These are phyloP conservation scores for Ceriops tagal DNA, from an alignment of 345 rosid species.

Conservation along the genomic window DNA sequence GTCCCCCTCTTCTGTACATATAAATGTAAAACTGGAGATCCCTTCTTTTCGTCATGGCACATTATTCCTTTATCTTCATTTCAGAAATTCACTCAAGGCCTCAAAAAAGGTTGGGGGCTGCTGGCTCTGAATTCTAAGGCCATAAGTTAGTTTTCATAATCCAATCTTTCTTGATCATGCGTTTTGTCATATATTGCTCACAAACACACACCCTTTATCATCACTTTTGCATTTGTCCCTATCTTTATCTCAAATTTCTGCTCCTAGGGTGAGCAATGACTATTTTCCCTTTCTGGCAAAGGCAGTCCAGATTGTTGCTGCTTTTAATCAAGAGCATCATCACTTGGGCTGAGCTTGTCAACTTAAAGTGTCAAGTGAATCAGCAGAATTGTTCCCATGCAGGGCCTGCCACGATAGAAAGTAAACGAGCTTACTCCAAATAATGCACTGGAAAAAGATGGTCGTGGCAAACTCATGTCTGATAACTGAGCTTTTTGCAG, in stretches of 20 bases:
- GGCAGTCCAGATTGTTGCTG: constrained; percentile 8
- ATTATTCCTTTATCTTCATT: constrained; percentile 35
- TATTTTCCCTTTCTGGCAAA: constrained; percentile 11
- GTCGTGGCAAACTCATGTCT: neutral
- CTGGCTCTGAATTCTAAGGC: neutral
- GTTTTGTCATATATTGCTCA: constrained; percentile 7
- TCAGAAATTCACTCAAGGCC: constrained; percentile 11
- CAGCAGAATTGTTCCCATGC: constrained; percentile 85
- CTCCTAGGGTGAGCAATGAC: constrained; percentile 14
- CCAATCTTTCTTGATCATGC: constrained; percentile 15
- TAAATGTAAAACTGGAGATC: constrained; percentile 37
- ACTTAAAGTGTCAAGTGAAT: constrained; percentile 82
- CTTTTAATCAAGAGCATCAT: constrained; percentile 37
- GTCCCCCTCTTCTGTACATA: constrained; percentile 12
- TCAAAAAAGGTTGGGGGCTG: neutral
- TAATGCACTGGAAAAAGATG: neutral
- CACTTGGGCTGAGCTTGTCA: constrained; percentile 36
- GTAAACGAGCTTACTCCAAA: neutral
- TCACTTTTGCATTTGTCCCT: constrained; percentile 11
- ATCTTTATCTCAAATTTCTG: constrained; percentile 12
- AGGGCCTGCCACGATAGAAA: constrained; percentile 53
- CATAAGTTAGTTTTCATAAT: constrained; percentile 17
- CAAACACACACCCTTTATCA: neutral
- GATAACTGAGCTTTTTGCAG: neutral
- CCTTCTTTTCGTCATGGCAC: constrained; percentile 37